Percentiles rank a stretch among this genome's conserved stretches.
phyloP scores from a whole-genome alignment of 2,329 filamentous ascomycete genomes.

The Alternaria hordeiaustralica region DNA sequence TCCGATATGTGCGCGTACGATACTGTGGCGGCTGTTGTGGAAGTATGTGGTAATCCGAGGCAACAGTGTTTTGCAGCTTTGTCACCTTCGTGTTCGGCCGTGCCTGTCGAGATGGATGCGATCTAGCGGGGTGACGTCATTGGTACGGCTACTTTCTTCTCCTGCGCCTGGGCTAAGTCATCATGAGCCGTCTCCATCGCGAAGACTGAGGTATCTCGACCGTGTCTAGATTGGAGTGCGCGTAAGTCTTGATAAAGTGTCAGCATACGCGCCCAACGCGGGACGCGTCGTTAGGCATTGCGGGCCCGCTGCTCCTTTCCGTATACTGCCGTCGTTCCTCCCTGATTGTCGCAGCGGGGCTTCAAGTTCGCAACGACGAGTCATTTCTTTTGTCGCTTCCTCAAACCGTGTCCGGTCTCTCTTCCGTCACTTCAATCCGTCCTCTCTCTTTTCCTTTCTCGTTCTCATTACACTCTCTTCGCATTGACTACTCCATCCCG shows the following conservation, averaged over 20 bases:
- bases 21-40: not conserved
- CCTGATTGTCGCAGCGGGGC: not conserved
- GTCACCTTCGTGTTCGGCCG: not conserved
- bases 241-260: not conserved
- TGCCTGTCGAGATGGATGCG: not conserved
- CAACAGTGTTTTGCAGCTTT: constrained; percentile 2
- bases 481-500: not conserved
- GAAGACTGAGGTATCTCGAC: not conserved
- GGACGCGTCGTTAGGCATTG: not conserved
- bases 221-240: not conserved
- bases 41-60: not conserved
- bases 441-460: not conserved
- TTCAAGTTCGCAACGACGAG: not conserved
- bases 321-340: not conserved
- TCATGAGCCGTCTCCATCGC: not conserved
- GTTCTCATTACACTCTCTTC: not conserved
- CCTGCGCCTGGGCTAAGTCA: not conserved
- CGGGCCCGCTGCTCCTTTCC: not conserved
- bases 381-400: not conserved
- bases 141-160: not conserved
- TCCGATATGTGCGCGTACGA: not conserved
- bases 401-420: not conserved
- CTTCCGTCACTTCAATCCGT: not conserved
- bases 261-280: not conserved
- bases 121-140: not conserved